Evolutionary conservation across 1,284 basidiomycete genomes (phyloP).

Genomic region (Mycena citricolor): DNA sequence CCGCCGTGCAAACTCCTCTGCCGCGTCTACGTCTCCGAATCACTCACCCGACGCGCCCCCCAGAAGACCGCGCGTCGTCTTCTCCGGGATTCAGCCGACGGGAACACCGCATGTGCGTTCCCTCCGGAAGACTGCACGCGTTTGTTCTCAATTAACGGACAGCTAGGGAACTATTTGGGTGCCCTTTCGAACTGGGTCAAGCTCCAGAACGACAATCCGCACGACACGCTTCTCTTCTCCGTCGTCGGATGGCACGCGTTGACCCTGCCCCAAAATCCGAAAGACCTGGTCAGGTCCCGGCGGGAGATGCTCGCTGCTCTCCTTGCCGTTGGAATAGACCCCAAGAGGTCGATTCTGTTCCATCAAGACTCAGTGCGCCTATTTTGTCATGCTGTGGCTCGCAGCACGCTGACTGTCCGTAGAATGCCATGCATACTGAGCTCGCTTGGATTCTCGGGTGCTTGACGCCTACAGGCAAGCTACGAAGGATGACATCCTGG

Average conservation of each 20-base stretch:
- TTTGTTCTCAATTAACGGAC: slow-evolving; percentile 13
- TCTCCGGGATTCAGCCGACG: slow-evolving; percentile 85
- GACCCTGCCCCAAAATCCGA: slow-evolving; percentile 85
- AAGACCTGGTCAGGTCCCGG: slow-evolving; percentile 58
- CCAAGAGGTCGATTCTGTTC: slow-evolving; percentile 75
- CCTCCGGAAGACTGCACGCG: slow-evolving; percentile 4
- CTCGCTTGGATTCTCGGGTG: slow-evolving; percentile 93
- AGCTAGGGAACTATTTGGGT: slow-evolving; percentile 95
- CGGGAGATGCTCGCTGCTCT: slow-evolving; percentile 82
- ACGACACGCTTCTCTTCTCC: slow-evolving; percentile 77
- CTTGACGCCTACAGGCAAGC: slow-evolving; percentile 77
- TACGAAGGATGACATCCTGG: slow-evolving; percentile 94
- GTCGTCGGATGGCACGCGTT: slow-evolving; percentile 93
- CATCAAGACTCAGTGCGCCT: slow-evolving; percentile 82
- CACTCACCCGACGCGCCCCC: neutral
- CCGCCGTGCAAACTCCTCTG: too few relatives aligned
- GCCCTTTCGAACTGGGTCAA: slow-evolving; percentile 88
- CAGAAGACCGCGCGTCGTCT: slow-evolving; percentile 39
- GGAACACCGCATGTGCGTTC: slow-evolving; percentile 79
- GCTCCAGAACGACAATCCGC: slow-evolving; percentile 61
- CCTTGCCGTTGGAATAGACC: slow-evolving; percentile 85
- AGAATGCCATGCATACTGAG: slow-evolving; percentile 86
- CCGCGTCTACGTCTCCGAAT: too few relatives aligned
- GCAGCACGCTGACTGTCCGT: slow-evolving; percentile 1
- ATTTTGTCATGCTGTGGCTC: slow-evolving; percentile 1